phyloP scores from a whole-genome alignment of 441 rosid genomes.

The Adansonia grandidieri region DNA sequence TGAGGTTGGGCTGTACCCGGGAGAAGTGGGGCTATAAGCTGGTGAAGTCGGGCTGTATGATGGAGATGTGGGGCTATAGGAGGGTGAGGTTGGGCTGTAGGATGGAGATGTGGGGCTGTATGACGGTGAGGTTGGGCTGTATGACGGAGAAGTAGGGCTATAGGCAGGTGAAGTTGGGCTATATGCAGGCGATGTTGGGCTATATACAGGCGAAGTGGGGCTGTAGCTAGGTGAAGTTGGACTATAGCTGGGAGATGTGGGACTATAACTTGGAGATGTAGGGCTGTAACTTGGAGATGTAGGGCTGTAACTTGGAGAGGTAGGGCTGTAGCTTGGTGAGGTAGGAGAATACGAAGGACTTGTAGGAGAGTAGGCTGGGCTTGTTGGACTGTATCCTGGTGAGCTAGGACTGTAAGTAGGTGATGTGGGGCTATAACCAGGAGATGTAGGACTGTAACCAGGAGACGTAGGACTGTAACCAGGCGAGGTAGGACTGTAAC shows the following conservation, averaged over 20 bases:
- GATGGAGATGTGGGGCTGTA: constrained; percentile 68
- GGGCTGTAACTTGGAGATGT: constrained; percentile 88
- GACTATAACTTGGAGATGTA: constrained; percentile 78
- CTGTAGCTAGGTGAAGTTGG: constrained; percentile 71
- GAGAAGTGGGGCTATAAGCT: constrained; percentile 82
- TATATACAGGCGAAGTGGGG: constrained; percentile 76
- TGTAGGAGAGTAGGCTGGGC: constrained; percentile 60
- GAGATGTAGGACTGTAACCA: constrained; percentile 77
- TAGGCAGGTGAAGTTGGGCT: constrained; percentile 78
- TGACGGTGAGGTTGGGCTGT: constrained; percentile 68
- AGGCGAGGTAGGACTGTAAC: constrained; percentile 79
- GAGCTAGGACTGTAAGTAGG: constrained; percentile 76
- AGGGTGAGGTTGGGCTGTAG: constrained; percentile 68
- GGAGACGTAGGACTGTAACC: constrained; percentile 90
- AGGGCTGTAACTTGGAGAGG: constrained; percentile 86
- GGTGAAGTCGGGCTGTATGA: constrained; percentile 87
- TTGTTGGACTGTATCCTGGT: constrained; percentile 80
- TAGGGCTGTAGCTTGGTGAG: constrained; percentile 86
- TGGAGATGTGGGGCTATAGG: constrained; percentile 86
- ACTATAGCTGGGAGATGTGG: constrained; percentile 81
- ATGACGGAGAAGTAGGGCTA: constrained; percentile 70
- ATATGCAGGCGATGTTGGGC: constrained; percentile 70
- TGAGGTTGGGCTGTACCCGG: constrained; percentile 42
- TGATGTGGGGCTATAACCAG: constrained; percentile 68
- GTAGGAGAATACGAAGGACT: constrained; percentile 72